Conservation (phyloP, 106 monocot genomes). For the Allium cepa region DNA sequence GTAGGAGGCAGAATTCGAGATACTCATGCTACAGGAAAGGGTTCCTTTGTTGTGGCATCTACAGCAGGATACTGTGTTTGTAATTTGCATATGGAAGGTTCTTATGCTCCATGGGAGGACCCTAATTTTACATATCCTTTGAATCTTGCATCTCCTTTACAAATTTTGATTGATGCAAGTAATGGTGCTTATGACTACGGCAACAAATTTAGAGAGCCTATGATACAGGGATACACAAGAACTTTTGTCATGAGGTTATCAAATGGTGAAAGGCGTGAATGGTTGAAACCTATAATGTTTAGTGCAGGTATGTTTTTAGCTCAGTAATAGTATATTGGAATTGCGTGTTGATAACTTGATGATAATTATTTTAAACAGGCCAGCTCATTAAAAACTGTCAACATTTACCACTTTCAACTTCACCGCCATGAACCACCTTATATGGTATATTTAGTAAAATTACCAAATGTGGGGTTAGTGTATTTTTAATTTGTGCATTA, state of each 20-base stretch:
- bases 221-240: constrained; percentile 88
- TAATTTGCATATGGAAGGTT: constrained; percentile 72
- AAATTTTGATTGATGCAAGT: constrained; percentile 84
- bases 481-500: too few relatives aligned
- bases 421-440: too few relatives aligned
- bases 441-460: too few relatives aligned
- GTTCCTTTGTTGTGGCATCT: constrained; percentile 89
- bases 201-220: constrained; percentile 93
- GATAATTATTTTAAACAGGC: too few relatives aligned
- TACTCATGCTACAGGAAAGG: constrained; percentile 92
- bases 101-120: constrained; percentile 91
- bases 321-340: too few relatives aligned
- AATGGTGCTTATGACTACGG: constrained; percentile 95
- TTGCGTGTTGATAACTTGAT: too few relatives aligned
- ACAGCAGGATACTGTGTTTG: constrained; percentile 99
- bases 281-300: constrained; percentile 99
- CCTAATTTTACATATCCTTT: constrained; percentile 60
- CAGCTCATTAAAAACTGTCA: too few relatives aligned
- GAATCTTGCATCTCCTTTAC: constrained; percentile 84
- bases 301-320: constrained; percentile 20
- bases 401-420: too few relatives aligned
- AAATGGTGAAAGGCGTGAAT: constrained; percentile 81
- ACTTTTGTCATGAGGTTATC: constrained; percentile 76
- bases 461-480: too few relatives aligned
- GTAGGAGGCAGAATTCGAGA: constrained; percentile 91